Conservation (phyloP, 164 flowering plant genomes). For the Chimonanthus salicifolius region DNA sequence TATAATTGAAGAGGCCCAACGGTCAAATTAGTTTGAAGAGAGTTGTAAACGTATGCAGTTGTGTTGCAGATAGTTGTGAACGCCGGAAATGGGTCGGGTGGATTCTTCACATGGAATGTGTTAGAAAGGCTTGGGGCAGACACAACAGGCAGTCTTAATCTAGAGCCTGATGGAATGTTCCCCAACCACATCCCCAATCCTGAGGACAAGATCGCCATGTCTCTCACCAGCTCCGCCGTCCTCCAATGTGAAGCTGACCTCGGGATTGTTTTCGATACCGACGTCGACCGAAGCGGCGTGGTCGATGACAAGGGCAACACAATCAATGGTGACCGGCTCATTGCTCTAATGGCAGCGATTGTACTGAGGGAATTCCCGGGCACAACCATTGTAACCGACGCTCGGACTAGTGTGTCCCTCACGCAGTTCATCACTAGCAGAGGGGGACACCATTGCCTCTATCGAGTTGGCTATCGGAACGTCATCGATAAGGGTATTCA, state of each 20-base stretch:
- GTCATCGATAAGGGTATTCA: constrained; percentile 89
- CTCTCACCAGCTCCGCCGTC: constrained; percentile 66
- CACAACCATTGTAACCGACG: constrained; percentile 81
- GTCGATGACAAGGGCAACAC: constrained; percentile 72
- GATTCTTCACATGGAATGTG: constrained; percentile 89
- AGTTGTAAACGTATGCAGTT: neutral
- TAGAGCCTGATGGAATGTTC: constrained; percentile 94
- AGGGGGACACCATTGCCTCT: constrained; percentile 86
- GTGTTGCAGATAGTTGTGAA: constrained; percentile 79
- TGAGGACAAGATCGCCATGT: constrained; percentile 87
- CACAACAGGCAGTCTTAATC: constrained; percentile 80
- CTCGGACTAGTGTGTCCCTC: constrained; percentile 71
- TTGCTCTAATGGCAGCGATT: constrained; percentile 85
- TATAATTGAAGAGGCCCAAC: too few relatives aligned
- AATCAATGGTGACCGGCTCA: constrained; percentile 81
- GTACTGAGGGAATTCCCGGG: constrained; percentile 75
- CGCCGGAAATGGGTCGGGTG: constrained; percentile 97
- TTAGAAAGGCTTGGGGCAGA: constrained; percentile 91
- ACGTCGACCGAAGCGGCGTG: constrained; percentile 92
- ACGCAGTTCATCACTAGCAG: constrained; percentile 52
- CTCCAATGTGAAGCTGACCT: constrained; percentile 61
- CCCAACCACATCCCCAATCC: constrained; percentile 97
- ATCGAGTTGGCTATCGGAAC: constrained; percentile 83
- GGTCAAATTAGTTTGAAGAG: too few relatives aligned
- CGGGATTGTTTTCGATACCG: constrained; percentile 88